Conservation (phyloP, 1,284 basidiomycete genomes). For the Trametes pubescens region DNA sequence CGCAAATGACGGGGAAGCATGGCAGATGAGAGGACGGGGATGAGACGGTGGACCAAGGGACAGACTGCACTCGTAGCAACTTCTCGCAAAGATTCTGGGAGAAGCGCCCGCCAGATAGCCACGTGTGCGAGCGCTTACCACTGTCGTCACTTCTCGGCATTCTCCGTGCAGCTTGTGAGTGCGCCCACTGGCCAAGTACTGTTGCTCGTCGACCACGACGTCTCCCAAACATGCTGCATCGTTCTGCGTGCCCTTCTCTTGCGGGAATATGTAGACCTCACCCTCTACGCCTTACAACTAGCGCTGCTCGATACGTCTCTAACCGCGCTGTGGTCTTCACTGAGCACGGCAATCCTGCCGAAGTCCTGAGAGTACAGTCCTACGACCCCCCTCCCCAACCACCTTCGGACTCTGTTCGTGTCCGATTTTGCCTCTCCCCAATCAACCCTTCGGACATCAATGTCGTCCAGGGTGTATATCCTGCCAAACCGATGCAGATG, state of each 20-base stretch:
- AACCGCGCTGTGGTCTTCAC: slow-evolving; percentile 75
- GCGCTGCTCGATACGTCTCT: slow-evolving; percentile 23
- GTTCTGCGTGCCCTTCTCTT: slow-evolving; percentile 1
- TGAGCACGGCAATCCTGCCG: slow-evolving; percentile 63
- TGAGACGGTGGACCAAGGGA: slow-evolving; percentile 8
- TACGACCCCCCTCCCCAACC: slow-evolving; percentile 64
- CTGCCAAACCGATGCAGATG: slow-evolving; percentile 58
- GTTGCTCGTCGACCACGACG: slow-evolving; percentile 9
- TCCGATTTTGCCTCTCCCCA: slow-evolving; percentile 78
- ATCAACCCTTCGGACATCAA: slow-evolving; percentile 86
- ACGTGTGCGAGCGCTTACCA: slow-evolving; percentile 3
- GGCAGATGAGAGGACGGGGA: slow-evolving; percentile 1
- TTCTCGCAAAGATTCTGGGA: slow-evolving; percentile 29
- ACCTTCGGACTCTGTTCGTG: slow-evolving; percentile 61
- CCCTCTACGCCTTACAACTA: background rate
- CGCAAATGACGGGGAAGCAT: slow-evolving; percentile 45
- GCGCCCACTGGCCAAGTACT: background rate
- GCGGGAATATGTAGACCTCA: background rate
- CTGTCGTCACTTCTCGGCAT: slow-evolving; percentile 1
- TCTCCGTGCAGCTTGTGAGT: no score
- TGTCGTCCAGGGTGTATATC: slow-evolving; percentile 85
- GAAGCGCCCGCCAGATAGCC: slow-evolving; percentile 4
- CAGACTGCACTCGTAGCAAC: slow-evolving; percentile 23
- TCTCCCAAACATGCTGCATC: slow-evolving; percentile 17
- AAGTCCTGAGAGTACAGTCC: slow-evolving; percentile 62